These are phyloP conservation scores for Microcos paniculata DNA, from an alignment of 345 rosid genomes.

Conservation along the genomic window DNA sequence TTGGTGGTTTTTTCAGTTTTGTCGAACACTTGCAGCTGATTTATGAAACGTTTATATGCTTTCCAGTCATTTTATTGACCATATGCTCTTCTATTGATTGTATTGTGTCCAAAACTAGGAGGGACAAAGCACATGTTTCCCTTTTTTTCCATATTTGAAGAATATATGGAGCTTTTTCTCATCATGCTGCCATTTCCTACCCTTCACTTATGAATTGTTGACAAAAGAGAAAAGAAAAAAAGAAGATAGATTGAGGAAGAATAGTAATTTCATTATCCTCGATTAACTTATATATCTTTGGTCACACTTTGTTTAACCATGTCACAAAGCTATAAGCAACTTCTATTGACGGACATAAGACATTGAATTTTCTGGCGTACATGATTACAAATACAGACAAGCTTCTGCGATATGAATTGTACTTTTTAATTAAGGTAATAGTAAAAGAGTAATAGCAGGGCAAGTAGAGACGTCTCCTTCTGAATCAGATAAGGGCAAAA, in stretches of 20 bases:
- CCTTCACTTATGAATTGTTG: not conserved
- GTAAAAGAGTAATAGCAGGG: not conserved
- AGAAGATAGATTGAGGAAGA: not conserved
- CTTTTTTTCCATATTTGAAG: not conserved
- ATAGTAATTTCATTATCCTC: not conserved
- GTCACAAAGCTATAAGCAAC: not conserved
- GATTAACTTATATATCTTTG: not conserved
- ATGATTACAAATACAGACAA: not conserved
- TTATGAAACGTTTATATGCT: not conserved
- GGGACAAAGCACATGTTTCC: not conserved
- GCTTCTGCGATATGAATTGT: not conserved
- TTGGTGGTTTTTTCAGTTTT: not conserved
- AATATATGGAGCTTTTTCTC: not conserved
- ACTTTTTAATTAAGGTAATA: conserved; percentile 7
- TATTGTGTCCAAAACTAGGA: not conserved
- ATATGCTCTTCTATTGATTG: not conserved
- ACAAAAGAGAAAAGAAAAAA: not conserved
- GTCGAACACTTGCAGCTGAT: not conserved
- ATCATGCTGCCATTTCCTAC: not conserved
- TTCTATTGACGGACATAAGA: not conserved
- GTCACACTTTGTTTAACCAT: not conserved
- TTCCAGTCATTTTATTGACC: not conserved
- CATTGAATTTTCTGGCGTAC: not conserved
- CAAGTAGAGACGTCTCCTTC: not conserved
- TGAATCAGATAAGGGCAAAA: conserved; percentile 48